Base-by-base conservation (phyloP, 306 rosid genomes). In the Psophocarpus tetragonolobus region DNA sequence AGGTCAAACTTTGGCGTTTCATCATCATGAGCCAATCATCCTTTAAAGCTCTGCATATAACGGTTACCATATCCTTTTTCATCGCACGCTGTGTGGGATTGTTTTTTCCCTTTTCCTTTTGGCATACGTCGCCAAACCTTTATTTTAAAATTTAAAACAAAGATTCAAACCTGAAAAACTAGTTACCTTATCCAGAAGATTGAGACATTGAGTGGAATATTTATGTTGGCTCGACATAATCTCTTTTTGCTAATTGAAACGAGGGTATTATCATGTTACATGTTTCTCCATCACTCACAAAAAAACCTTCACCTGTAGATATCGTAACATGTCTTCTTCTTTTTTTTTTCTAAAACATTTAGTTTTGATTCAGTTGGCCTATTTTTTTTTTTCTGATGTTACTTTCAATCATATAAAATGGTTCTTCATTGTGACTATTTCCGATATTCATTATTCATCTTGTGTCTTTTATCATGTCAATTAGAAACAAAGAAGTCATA, bases 1-100 rank as follows among this genome's bases (percentile, higher is more conserved):
- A 58, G 68, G 83, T 80, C 85, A 84, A 56, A 75, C 48, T 64
- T 24, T 5, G 14, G 48, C 29, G 1, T 75, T 71, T 75, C 68
- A 41, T 35, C 71, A 84, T 54, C 68, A 71, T 71, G 9, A 71
- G 4, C 62, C 79, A 71, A 80, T 84, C 79, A 84, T 26, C 73
- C 14, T 75, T 36, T 26, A 15, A 6, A 35, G 11, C 1, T 29
- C 27, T 30, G 3, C 45, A 70, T 38, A 56, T 41, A 83, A 74
- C 87, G 78, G 84, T 74, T 51, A 74, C 20, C 50, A 21, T 32
- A 9, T 13, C 10, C 74, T 20, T 78, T 73, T 68, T 38, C 39
- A 6, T n/a, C 23, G 53, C 74, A 50, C 33, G 20, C 53, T 17
- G 30, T 8, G 44, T 57, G 8, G 10, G 11, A 5, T 24, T 11